Conservation (phyloP, 768 basidiomycete species). For the Termitomyces sp. region DNA sequence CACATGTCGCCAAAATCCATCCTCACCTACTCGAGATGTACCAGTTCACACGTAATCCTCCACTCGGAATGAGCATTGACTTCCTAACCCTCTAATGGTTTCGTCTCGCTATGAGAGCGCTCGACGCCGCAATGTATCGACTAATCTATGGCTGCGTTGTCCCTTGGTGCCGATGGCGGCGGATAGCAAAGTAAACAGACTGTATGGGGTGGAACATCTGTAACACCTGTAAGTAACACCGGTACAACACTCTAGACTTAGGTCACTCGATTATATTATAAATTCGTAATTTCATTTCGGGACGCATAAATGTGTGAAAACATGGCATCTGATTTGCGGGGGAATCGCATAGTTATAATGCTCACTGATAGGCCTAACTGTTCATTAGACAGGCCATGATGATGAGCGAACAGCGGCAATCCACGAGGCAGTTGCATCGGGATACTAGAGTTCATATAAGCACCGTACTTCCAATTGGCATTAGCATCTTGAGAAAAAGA, state of each 20-base stretch:
- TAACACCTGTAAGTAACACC: no score
- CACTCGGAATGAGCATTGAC: conserved; percentile 25
- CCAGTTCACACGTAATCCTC: conserved; percentile 12
- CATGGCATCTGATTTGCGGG: background rate
- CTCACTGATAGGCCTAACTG: background rate
- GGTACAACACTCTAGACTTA: background rate
- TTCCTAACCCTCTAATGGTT: conserved; percentile 8
- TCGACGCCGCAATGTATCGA: conserved; percentile 18
- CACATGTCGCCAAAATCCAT: conserved; percentile 13
- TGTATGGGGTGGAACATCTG: no score
- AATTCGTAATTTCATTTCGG: background rate
- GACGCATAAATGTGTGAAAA: background rate
- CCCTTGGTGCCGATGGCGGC: no score
- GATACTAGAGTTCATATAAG: conserved; percentile 17
- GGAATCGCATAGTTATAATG: background rate
- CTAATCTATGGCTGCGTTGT: conserved; percentile 25
- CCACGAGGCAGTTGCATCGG: conserved; percentile 26
- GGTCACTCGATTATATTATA: background rate
- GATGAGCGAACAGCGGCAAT: conserved; percentile 24
- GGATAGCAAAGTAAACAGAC: no score
- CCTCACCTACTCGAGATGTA: conserved; percentile 14
- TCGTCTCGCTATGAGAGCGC: conserved; percentile 1
- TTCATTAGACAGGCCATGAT: conserved; percentile 25
- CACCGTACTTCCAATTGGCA: background rate
- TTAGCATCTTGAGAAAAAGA: background rate